phyloP scores from a whole-genome alignment of 495 filamentous ascomycete species.

The Xylaria longipes region DNA sequence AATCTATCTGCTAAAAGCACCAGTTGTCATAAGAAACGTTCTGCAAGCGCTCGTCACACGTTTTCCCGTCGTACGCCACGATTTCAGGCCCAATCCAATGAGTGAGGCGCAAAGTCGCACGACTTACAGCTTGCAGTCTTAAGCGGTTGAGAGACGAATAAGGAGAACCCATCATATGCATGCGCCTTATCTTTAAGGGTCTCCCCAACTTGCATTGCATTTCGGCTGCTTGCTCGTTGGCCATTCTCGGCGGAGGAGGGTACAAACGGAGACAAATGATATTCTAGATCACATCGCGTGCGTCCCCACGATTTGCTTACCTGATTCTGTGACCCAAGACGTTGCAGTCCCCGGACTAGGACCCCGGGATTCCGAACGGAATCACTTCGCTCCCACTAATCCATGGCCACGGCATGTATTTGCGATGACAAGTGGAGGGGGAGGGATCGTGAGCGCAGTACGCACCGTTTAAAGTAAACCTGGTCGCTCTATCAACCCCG shows the following conservation, averaged over 20 bases:
- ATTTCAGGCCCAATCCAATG: constrained; percentile 15
- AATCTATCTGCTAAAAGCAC: background rate
- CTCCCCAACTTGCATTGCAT: constrained; percentile 22
- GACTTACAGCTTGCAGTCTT: background rate
- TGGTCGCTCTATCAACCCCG: background rate
- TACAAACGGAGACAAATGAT: constrained; percentile 17
- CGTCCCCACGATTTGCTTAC: constrained; percentile 20
- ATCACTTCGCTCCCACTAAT: constrained; percentile 4
- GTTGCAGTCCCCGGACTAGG: background rate
- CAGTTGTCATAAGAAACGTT: background rate
- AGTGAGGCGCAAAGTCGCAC: constrained; percentile 12
- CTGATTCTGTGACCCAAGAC: constrained; percentile 3
- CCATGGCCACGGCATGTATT: constrained; percentile 11
- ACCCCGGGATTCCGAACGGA: constrained; percentile 12
- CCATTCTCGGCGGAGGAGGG: constrained; percentile 12
- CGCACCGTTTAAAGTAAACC: background rate
- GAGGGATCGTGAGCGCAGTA: background rate
- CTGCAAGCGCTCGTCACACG: background rate
- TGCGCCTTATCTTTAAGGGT: constrained; percentile 19
- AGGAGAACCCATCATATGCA: constrained; percentile 21
- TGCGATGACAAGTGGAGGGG: background rate
- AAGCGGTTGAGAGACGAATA: constrained; percentile 15
- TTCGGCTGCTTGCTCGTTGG: constrained; percentile 23
- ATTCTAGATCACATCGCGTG: constrained; percentile 17
- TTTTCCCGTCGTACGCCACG: constrained; percentile 9